Conservation (phyloP, 2,329 filamentous ascomycete genomes). For the Arthroderma sp. region DNA sequence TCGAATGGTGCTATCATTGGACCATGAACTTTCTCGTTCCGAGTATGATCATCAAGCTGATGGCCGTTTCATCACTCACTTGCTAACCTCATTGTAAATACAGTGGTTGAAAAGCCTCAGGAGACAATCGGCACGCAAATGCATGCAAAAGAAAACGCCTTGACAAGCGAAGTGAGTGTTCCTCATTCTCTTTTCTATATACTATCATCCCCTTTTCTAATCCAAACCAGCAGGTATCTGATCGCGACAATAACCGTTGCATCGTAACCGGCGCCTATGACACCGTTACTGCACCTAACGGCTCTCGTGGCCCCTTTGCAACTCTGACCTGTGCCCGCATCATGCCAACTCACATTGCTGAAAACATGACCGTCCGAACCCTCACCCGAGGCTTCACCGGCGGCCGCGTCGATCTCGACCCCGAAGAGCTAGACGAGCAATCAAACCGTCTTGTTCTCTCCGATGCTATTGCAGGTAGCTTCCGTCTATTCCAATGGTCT, state of each 20-base stretch:
- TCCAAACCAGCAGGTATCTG: neutral
- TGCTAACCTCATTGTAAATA: too few relatives aligned
- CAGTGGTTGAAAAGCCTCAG: too few relatives aligned
- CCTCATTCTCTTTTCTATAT: too few relatives aligned
- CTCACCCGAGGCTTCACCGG: constrained; percentile 5
- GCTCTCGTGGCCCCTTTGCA: neutral
- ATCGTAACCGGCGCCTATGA: constrained; percentile 1
- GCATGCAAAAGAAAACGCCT: too few relatives aligned
- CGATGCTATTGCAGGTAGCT: neutral
- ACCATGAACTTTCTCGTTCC: constrained; percentile 5
- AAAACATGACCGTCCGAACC: neutral
- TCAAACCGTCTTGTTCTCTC: constrained; percentile 2
- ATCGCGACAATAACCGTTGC: constrained; percentile 3
- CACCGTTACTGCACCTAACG: neutral
- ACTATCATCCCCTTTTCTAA: too few relatives aligned
- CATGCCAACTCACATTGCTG: constrained; percentile 1
- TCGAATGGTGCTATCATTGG: constrained; percentile 1
- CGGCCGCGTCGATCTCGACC: neutral
- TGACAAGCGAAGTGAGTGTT: too few relatives aligned
- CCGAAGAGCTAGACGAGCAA: neutral
- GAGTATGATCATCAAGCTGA: neutral
- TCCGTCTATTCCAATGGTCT: constrained; percentile 3
- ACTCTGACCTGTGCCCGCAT: constrained; percentile 3
- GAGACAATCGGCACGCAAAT: too few relatives aligned
- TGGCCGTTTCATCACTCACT: too few relatives aligned